Conservation (phyloP, 306 rosid genomes). For the Cucurbita maxima region DNA sequence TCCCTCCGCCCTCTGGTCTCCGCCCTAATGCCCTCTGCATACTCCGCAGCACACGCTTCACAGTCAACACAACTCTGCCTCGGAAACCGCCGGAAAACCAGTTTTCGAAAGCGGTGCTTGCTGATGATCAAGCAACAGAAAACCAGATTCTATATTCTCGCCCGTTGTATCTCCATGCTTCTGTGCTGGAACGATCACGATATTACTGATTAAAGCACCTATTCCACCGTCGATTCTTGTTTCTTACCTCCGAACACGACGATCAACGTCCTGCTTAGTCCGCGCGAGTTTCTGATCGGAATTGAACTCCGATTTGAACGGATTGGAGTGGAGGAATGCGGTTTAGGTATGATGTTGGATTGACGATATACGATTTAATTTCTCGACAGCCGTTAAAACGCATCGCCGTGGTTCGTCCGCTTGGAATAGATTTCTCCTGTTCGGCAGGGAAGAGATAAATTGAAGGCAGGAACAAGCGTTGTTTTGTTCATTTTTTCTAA, state of each 20-base stretch:
- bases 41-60: background rate
- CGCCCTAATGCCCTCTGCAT: background rate
- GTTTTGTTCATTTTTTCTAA: background rate
- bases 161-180: slow-evolving; percentile 49
- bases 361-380: background rate
- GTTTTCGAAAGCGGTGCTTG: slow-evolving; percentile 30
- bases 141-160: slow-evolving; percentile 38
- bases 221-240: background rate
- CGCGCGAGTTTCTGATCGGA: background rate
- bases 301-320: background rate
- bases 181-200: slow-evolving; percentile 47
- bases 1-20: background rate
- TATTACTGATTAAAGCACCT: slow-evolving; percentile 15
- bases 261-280: background rate
- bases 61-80: background rate
- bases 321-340: background rate
- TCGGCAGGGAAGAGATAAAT: background rate
- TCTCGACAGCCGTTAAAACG: background rate
- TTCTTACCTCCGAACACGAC: background rate
- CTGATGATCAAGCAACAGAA: slow-evolving; percentile 39
- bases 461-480: background rate
- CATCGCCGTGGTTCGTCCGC: background rate
- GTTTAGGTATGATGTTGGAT: background rate
- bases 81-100: slow-evolving; percentile 10
- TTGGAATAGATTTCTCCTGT: background rate